These are phyloP conservation scores for Fusarium sp. DNA, from an alignment of 2,329 filamentous ascomycete species.

Conservation along the genomic window DNA sequence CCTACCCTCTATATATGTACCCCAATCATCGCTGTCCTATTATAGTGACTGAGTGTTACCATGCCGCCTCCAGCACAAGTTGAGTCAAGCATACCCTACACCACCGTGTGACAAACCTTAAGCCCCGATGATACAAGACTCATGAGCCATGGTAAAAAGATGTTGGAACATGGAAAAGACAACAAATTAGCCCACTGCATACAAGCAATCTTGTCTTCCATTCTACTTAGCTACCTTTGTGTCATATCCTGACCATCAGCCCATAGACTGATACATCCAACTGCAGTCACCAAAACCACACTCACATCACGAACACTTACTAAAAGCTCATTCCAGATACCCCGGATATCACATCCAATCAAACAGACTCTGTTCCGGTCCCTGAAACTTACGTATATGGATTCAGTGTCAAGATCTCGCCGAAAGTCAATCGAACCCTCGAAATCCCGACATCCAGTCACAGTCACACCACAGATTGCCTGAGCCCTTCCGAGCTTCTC, in stretches of 20 bases:
- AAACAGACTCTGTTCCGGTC: neutral
- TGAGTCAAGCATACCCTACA: constrained; percentile 26
- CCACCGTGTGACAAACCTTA: neutral
- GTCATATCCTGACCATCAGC: neutral
- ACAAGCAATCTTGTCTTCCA: neutral
- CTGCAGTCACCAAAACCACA: neutral
- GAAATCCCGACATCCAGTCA: constrained; percentile 21
- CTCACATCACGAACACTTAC: neutral
- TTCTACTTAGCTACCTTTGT: neutral
- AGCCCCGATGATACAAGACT: neutral
- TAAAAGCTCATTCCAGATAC: neutral
- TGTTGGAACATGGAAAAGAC: neutral
- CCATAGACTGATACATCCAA: neutral
- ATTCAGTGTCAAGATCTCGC: neutral
- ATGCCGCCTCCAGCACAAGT: neutral
- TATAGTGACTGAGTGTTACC: neutral
- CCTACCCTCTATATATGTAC: neutral
- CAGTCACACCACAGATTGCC: constrained; percentile 32
- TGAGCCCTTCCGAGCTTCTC: constrained; percentile 28
- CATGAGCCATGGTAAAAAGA: neutral
- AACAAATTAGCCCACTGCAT: neutral
- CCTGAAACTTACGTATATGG: neutral
- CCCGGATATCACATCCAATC: neutral
- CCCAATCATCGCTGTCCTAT: neutral
- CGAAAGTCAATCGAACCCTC: constrained; percentile 6